phyloP scores from a whole-genome alignment of 495 filamentous ascomycete species.

The Peziza echinospora region DNA sequence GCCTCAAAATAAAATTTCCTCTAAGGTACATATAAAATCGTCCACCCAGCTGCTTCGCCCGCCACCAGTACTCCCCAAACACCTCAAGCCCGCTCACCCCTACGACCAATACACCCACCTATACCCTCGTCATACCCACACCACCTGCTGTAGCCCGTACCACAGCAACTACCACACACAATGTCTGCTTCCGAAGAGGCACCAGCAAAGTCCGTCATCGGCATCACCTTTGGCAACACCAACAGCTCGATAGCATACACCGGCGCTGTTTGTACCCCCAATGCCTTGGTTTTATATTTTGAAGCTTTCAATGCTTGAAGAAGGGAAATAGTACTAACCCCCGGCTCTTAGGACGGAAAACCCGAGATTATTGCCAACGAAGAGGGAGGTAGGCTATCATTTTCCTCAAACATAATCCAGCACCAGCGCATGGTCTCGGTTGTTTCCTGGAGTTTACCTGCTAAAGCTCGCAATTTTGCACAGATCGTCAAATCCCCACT shows the following conservation, averaged over 20 bases:
- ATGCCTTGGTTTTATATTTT: not conserved
- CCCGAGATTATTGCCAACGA: constrained; percentile 97
- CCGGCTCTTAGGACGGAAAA: constrained; percentile 52
- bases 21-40: not conserved
- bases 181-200: constrained; percentile 3
- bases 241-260: constrained; percentile 92
- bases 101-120: too few species aligned
- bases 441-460: too few species aligned
- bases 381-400: constrained; percentile 65
- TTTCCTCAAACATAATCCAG: too few species aligned
- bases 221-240: constrained; percentile 93
- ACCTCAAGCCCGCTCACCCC: constrained; percentile 1
- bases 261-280: constrained; percentile 28
- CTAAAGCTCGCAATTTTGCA: too few species aligned
- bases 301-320: not conserved
- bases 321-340: not conserved
- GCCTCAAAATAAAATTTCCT: not conserved
- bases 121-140: too few species aligned
- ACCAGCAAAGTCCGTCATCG: constrained; percentile 39
- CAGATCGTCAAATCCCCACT: constrained; percentile 91
- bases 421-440: too few species aligned
- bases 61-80: not conserved
- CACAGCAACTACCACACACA: constrained; percentile 5
- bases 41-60: too few species aligned
- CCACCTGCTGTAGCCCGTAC: too few species aligned